Percentiles rank a stretch among this genome's conserved stretches.
phyloP scores from a whole-genome alignment of 225 moss, liverwort and hornwort species.

The Marchantia paleacea region DNA sequence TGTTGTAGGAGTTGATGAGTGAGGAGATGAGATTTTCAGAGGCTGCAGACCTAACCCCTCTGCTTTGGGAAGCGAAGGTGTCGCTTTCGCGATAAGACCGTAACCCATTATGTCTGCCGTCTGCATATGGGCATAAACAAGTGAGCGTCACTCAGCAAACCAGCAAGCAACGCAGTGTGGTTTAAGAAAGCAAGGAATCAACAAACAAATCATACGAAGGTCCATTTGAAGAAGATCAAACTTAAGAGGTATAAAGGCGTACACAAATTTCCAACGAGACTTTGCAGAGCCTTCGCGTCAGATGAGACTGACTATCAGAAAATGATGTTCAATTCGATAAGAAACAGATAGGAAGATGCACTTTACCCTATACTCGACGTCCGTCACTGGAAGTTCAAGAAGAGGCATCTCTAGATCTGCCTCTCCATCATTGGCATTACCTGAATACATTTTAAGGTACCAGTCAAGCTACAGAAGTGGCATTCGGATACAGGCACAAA shows the following conservation, averaged over 20 bases:
- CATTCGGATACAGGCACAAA: background rate
- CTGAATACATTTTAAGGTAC: constrained; percentile 19
- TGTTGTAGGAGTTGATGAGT: constrained; percentile 38
- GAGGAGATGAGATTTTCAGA: constrained; percentile 33
- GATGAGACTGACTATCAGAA: background rate
- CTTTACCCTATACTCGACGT: constrained; percentile 36
- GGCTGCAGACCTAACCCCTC: constrained; percentile 38
- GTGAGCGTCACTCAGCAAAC: background rate
- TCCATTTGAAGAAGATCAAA: background rate
- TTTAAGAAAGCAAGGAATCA: background rate
- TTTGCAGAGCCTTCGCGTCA: background rate
- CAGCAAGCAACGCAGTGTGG: no score
- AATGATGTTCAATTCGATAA: background rate
- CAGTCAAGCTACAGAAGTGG: background rate
- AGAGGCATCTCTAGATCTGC: constrained; percentile 61
- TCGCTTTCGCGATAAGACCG: constrained; percentile 63
- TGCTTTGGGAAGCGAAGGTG: constrained; percentile 48
- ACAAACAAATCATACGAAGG: background rate
- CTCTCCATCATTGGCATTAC: constrained; percentile 57
- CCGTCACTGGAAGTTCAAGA: constrained; percentile 68
- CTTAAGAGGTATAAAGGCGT: background rate
- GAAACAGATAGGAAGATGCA: constrained; percentile 41
- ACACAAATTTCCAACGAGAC: background rate
- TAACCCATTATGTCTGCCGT: constrained; percentile 55
- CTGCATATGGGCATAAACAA: constrained; percentile 28